Evolutionary conservation across 2,329 filamentous ascomycete genomes (phyloP), one percentile per base, ranked within the genome.

Genomic region (Chalaropsis ovoidea): DNA sequence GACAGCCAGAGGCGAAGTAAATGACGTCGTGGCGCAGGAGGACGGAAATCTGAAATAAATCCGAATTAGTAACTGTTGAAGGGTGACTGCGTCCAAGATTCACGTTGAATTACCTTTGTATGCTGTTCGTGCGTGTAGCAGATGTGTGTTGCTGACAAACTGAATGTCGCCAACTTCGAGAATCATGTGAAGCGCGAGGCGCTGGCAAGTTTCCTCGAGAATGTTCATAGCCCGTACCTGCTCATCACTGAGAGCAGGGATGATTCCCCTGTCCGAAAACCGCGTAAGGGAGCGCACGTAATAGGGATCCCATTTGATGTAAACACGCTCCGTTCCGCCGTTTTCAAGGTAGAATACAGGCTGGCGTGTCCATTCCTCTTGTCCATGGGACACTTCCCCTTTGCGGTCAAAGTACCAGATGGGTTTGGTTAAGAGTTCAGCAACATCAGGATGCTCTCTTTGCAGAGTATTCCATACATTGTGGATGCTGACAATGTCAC

Each of bases 341-440:
- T 82, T 83, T 77, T 95, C 90, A 3, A 91, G 77, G 74, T 91
- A 95, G 70, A 94, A 83, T 19, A 95, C 83, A 13, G 83, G 81
- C 41, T 86, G 84, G 54, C 81, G 80, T 70, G 90, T 88, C 76
- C 85, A 95, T 66, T 86, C 85, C 65, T 92, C 83, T 75, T 95
- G 81, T 13, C 89, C 90, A 15, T 79, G 77, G 24, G 85, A 88
- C 0, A 83, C 84, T 78, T 95, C 90, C 11, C 90, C 90, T 78
- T 95, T 95, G 65, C 90, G 86, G 75, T 95, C 90, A 74, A 95
- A 93, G 77, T 95, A 94, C 90, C 90, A 95, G 69, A 90, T 84
- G 0, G 90, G 90, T 73, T 86, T 77, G 0, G 88, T 87, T 64
- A 95, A 78, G 5, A 86, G 80, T 73, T 88, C 84, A 0, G 89